Evolutionary conservation across 768 basidiomycete genomes (phyloP).

Genomic region (Multifurca ochricompacta): DNA sequence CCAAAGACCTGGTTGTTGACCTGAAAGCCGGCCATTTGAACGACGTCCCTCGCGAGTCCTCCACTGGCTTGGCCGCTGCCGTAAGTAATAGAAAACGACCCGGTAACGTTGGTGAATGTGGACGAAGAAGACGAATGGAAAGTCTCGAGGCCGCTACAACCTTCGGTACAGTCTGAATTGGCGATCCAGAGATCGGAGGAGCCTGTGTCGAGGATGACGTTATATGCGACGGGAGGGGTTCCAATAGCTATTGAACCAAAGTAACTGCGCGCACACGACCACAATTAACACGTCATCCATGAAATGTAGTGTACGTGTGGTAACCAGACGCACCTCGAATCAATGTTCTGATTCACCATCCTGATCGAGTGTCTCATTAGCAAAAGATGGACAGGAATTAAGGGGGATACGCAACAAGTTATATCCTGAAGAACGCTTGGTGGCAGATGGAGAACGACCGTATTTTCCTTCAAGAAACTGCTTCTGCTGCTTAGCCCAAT

Average conservation of each 20-base stretch:
- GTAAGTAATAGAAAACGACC: slow-evolving; percentile 64
- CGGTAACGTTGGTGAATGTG: slow-evolving; percentile 47
- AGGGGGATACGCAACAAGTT: slow-evolving; percentile 18
- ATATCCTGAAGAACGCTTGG: slow-evolving; percentile 23
- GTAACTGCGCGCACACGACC: slow-evolving; percentile 38
- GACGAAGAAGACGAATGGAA: slow-evolving; percentile 51
- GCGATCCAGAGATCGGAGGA: slow-evolving; percentile 88
- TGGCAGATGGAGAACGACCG: slow-evolving; percentile 9
- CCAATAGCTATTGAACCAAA: slow-evolving; percentile 74
- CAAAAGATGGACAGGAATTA: neutral
- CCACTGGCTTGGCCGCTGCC: slow-evolving; percentile 77
- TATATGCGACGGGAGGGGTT: slow-evolving; percentile 70
- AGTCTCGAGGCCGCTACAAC: slow-evolving; percentile 39
- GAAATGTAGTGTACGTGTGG: slow-evolving; percentile 18
- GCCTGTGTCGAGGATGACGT: slow-evolving; percentile 89
- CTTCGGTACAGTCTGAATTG: slow-evolving; percentile 37
- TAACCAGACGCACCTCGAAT: slow-evolving; percentile 44
- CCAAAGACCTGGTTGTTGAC: slow-evolving; percentile 76
- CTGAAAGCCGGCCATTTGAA: slow-evolving; percentile 86
- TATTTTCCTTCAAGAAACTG: slow-evolving; percentile 26
- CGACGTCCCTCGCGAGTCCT: slow-evolving; percentile 57
- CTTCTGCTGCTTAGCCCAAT: slow-evolving; percentile 25
- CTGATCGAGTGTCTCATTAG: slow-evolving; percentile 28
- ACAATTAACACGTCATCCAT: slow-evolving; percentile 15
- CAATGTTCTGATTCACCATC: slow-evolving; percentile 56